Evolutionary conservation across 306 rosid genomes (phyloP).

Genomic region (Dryas drummondii): DNA sequence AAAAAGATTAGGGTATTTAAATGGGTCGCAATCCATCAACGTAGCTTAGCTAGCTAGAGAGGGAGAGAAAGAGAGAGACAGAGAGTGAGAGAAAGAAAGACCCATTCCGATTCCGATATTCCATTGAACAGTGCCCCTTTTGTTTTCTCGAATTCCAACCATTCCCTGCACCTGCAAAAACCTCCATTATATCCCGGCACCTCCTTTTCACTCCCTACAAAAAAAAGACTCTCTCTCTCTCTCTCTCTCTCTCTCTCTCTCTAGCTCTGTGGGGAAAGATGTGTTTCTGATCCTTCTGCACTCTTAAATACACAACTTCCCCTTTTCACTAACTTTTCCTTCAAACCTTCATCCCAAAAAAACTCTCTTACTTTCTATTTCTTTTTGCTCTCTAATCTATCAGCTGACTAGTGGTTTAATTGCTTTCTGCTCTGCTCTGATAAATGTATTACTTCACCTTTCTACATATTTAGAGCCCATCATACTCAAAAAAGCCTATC

Average conservation of each 20-base stretch:
- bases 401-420: neutral
- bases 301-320: slow-evolving; percentile 53
- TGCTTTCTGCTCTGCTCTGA: too few species aligned
- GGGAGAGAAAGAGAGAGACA: slow-evolving; percentile 23
- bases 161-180: slow-evolving; percentile 42
- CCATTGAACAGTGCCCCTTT: slow-evolving; percentile 50
- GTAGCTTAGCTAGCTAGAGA: neutral
- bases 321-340: slow-evolving; percentile 60
- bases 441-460: too few species aligned
- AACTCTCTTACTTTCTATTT: slow-evolving; percentile 37
- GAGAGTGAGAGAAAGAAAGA: slow-evolving; percentile 33
- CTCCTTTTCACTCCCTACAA: slow-evolving; percentile 30
- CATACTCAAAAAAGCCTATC: slow-evolving; percentile 49
- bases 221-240: slow-evolving; percentile 13
- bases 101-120: slow-evolving; percentile 55
- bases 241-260: slow-evolving; percentile 4
- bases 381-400: slow-evolving; percentile 4
- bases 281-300: slow-evolving; percentile 46
- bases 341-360: slow-evolving; percentile 53
- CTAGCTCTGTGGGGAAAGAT: slow-evolving; percentile 25
- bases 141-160: slow-evolving; percentile 66
- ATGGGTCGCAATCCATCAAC: slow-evolving; percentile 62
- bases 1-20: slow-evolving; percentile 36
- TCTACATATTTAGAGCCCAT: too few species aligned
- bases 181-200: slow-evolving; percentile 42